Conservation (phyloP, 2,329 filamentous ascomycete species). For the Thelonectria blattea region DNA sequence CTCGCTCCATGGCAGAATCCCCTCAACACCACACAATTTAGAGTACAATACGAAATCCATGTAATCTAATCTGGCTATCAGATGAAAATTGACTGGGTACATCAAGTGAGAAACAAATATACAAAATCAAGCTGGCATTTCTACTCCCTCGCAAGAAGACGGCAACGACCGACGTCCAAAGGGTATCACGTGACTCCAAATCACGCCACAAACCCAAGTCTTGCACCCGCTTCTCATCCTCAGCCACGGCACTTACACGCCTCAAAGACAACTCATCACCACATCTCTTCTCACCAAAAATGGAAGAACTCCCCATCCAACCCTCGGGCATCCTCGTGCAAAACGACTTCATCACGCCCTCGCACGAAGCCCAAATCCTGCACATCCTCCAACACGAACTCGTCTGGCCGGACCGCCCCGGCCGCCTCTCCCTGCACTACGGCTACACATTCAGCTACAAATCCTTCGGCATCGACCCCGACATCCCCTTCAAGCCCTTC, state of each 20-base stretch:
- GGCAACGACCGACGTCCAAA: not conserved
- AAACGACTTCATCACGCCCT: slow-evolving; percentile 52
- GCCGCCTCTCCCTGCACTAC: slow-evolving; percentile 59
- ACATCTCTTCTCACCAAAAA: slow-evolving; percentile 11
- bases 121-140: too few relatives aligned
- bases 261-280: not conserved
- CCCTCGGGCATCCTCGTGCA: slow-evolving; percentile 52
- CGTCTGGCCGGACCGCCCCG: slow-evolving; percentile 52
- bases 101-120: too few relatives aligned
- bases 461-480: slow-evolving; percentile 60
- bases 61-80: too few relatives aligned
- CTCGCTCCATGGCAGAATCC: too few relatives aligned
- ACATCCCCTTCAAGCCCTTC: slow-evolving; percentile 56
- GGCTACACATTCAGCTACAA: slow-evolving; percentile 65
- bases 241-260: not conserved
- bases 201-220: not conserved
- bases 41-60: too few relatives aligned
- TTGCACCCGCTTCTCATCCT: not conserved
- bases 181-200: slow-evolving; percentile 5
- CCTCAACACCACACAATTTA: too few relatives aligned
- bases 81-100: too few relatives aligned
- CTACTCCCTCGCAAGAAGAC: not conserved
- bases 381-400: slow-evolving; percentile 51
- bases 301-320: slow-evolving; percentile 34
- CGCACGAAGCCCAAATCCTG: slow-evolving; percentile 53